Evolutionary conservation across 495 filamentous ascomycete species (phyloP).

Genomic region (Durotheca rogersii): DNA sequence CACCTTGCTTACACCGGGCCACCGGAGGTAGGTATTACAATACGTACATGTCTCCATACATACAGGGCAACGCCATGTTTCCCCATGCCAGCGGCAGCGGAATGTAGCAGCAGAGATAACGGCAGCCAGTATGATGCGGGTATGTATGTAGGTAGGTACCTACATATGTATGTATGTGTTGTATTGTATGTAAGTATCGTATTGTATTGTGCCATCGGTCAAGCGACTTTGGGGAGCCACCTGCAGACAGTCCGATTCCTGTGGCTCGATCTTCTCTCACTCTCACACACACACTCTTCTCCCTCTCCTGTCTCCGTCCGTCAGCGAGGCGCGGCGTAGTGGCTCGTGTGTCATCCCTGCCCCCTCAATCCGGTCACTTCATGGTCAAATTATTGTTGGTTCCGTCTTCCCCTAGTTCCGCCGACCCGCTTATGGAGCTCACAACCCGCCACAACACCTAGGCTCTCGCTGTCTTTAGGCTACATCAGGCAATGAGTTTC

Average conservation of each 20-base stretch:
- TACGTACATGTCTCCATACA: not conserved
- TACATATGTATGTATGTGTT: no score
- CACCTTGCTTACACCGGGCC: slow-evolving; percentile 3
- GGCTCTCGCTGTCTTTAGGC: slow-evolving; percentile 24
- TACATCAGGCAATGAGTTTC: slow-evolving; percentile 13
- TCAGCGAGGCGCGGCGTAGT: slow-evolving; percentile 25
- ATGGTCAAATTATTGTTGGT: slow-evolving; percentile 28
- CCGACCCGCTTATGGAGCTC: slow-evolving; percentile 33
- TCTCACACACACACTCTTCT: no score
- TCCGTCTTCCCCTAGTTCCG: slow-evolving; percentile 34
- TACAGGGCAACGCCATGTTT: no score
- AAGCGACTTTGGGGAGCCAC: slow-evolving; percentile 13
- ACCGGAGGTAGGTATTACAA: not conserved
- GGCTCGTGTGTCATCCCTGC: slow-evolving; percentile 17
- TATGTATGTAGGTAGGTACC: no score
- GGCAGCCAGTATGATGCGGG: slow-evolving; percentile 1
- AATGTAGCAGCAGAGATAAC: not conserved
- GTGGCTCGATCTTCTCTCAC: slow-evolving; percentile 31
- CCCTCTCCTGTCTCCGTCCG: no score
- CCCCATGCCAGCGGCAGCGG: slow-evolving; percentile 5
- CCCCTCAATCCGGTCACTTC: slow-evolving; percentile 21
- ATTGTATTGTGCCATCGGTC: no score
- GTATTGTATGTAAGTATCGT: no score
- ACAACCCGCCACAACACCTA: slow-evolving; percentile 15
- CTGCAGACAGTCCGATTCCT: slow-evolving; percentile 15